Evolutionary conservation across 345 rosid species (phyloP).

Genomic region (Populus tremula): DNA sequence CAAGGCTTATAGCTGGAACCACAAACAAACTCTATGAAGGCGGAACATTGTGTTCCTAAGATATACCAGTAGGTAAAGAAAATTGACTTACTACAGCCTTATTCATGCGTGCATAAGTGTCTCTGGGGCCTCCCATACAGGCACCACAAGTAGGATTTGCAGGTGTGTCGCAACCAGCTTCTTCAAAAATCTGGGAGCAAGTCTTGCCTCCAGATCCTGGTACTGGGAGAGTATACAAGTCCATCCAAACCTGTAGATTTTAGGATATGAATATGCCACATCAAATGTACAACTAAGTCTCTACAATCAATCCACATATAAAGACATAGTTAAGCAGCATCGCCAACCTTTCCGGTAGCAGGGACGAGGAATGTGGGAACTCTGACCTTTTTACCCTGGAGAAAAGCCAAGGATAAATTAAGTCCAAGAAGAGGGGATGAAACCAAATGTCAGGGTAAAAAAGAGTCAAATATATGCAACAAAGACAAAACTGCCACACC

Average conservation of each 20-base stretch:
- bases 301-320: not conserved
- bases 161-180: slow-evolving; percentile 97
- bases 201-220: slow-evolving; percentile 98
- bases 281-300: not conserved
- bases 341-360: slow-evolving; percentile 81
- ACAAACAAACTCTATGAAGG: not conserved
- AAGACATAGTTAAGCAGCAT: not conserved
- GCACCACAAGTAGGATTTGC: slow-evolving; percentile 97
- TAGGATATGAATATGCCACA: not conserved
- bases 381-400: slow-evolving; percentile 83
- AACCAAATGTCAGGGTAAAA: not conserved
- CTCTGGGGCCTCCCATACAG: slow-evolving; percentile 95
- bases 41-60: not conserved
- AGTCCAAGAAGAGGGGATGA: not conserved
- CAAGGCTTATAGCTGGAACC: not conserved
- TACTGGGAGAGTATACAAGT: slow-evolving; percentile 73
- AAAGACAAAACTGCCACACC: not conserved
- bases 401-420: not conserved
- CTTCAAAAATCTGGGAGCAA: slow-evolving; percentile 92
- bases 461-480: not conserved
- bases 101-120: slow-evolving; percentile 91
- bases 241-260: slow-evolving; percentile 81
- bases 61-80: not conserved
- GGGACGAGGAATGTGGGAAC: slow-evolving; percentile 98
- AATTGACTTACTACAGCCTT: slow-evolving; percentile 61